Base-by-base conservation (phyloP, 805 yeast species). In the Candida lessepsii region DNA sequence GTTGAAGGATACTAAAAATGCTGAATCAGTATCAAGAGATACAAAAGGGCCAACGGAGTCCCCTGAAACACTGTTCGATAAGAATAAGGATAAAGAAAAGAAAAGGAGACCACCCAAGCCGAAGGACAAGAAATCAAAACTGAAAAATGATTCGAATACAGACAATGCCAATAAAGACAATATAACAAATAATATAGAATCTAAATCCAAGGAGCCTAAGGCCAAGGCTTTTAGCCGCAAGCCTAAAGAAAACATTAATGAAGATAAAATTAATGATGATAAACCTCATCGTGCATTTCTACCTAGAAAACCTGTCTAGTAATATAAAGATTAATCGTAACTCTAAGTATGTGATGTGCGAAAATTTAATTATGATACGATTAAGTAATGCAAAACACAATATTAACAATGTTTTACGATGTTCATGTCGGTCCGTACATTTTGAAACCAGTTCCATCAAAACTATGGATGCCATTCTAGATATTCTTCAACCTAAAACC, bases 401-500 rank as follows among this genome's bases (percentile, higher is more conserved):
- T 17, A n/a, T 27, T 7, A 28, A 28, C 4, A 15, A 28, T 28
- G 31, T 16, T 5, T 20, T 28, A 16, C 6, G 13, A 16, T 4
- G 6, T 3, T 15, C 31, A 18, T 11, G 20, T 18, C 24, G 27
- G 5, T 11, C 11, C 13, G 26, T 16, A 9, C 42, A 43, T 9
- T 41, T 46, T 24, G 51, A 47, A 16, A 27, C 42, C 9, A 37
- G 43, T 9, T 44, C 49, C 3, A 33, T 50, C 18, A 35, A 34
- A 27, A 43, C 53, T 19, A 50, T 50, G 54, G 48, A 47, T 27
- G 41, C 40, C 23, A 47, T 50, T 10, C 29, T 50, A 8, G 37
- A 34, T 9, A 47, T 50, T 11, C 37, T 51, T n/a, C 27, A 41
- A 17, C 35, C 43, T 3, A 35, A 27, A 13, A n/a, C 5, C 3